A percentile compares a stretch with the other conserved stretches of the same genome.
These are phyloP conservation scores for Saccharomycopsis schoenii DNA, from an alignment of 805 yeast genomes.

Conservation along the genomic window DNA sequence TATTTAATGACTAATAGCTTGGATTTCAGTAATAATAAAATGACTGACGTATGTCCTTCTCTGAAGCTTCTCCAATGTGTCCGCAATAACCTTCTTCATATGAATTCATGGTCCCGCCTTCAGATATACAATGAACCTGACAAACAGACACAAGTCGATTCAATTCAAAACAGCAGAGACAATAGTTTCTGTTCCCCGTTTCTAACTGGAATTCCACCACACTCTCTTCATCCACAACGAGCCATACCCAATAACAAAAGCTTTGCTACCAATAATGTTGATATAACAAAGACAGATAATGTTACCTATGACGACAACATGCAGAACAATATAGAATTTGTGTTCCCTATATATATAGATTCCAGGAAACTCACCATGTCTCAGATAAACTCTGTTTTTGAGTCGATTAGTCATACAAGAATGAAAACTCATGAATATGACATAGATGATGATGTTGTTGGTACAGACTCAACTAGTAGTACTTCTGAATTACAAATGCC, in stretches of 20 bases:
- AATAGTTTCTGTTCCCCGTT: not conserved
- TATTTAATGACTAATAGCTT: too few relatives aligned
- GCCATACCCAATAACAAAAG: not conserved
- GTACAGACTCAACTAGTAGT: not conserved
- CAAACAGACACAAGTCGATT: not conserved
- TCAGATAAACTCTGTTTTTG: not conserved
- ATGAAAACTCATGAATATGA: not conserved
- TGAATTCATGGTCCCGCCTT: not conserved
- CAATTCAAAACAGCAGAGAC: not conserved
- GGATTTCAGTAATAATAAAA: not conserved
- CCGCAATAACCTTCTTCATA: not conserved
- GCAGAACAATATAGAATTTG: not conserved
- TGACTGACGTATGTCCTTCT: not conserved
- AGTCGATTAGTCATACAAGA: not conserved
- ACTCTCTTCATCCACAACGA: not conserved
- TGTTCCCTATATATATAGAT: not conserved
- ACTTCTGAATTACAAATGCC: not conserved
- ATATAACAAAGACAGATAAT: too few relatives aligned
- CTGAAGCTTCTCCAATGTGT: not conserved
- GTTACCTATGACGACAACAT: not conserved
- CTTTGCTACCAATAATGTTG: too few relatives aligned
- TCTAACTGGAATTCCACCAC: not conserved
- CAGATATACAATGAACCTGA: not conserved
- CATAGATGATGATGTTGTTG: not conserved
- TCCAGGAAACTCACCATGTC: not conserved